Percentiles rank a stretch among this genome's conserved stretches.
Evolutionary conservation across 305 asterid species (phyloP).

Genomic region (Nicotiana rustica): DNA sequence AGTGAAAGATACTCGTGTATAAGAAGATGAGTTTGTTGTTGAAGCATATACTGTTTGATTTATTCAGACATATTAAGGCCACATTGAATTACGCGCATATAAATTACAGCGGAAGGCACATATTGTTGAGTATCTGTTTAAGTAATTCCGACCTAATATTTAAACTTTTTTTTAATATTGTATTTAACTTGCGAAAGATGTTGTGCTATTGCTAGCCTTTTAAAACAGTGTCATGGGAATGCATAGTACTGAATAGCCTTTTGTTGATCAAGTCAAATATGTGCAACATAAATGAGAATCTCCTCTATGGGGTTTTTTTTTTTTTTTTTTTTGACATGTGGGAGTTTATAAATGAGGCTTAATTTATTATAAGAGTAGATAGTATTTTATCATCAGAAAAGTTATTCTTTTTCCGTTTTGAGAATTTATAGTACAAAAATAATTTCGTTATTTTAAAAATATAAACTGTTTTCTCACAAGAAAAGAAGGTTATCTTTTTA

Average conservation of each 20-base stretch:
- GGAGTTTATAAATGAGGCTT: not conserved
- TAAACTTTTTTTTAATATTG: no score
- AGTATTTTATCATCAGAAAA: no score
- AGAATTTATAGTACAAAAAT: no score
- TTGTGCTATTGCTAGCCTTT: not conserved
- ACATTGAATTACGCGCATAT: not conserved
- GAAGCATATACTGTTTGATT: not conserved
- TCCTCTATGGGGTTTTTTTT: not conserved
- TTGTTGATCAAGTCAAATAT: not conserved
- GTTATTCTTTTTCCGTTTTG: no score
- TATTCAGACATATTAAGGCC: not conserved
- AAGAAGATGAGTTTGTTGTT: not conserved
- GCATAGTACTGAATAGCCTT: not conserved
- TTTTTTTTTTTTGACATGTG: not conserved
- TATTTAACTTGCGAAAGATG: not conserved
- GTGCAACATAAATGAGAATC: not conserved
- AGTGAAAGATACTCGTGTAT: not conserved
- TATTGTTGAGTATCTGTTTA: not conserved
- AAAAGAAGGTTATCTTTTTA: no score
- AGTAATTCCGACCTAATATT: not conserved
- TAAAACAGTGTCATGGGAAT: not conserved
- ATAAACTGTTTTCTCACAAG: no score
- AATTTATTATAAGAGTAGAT: no score
- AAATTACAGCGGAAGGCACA: not conserved
- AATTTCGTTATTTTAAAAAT: no score